Conservation (phyloP, 257 asterid species). For the Leptodermis oblonga region DNA sequence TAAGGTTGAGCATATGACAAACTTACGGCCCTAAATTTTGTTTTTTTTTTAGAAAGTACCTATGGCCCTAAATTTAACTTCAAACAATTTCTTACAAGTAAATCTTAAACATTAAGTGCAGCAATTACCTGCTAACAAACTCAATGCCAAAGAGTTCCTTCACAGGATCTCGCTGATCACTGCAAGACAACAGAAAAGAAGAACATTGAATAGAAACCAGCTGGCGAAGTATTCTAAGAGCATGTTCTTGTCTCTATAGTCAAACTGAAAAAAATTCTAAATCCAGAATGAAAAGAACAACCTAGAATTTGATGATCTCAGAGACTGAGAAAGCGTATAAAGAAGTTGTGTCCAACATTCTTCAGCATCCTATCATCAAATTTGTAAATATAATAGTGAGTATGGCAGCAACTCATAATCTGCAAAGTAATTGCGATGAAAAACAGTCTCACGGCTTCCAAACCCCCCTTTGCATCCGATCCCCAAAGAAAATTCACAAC, state of each 20-base stretch:
- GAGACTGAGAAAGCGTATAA: constrained; percentile 77
- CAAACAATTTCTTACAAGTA: not conserved
- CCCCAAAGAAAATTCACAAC: not conserved
- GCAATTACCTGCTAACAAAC: constrained; percentile 80
- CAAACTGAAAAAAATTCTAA: not conserved
- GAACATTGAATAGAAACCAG: not conserved
- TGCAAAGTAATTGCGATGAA: not conserved
- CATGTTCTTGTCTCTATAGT: not conserved
- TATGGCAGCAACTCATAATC: constrained; percentile 5
- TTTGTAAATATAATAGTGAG: constrained; percentile 10
- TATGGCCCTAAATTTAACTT: not conserved
- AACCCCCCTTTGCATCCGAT: not conserved
- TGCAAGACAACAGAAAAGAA: constrained; percentile 31
- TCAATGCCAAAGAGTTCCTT: constrained; percentile 85
- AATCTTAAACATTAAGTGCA: constrained; percentile 11
- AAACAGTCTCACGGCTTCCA: not conserved
- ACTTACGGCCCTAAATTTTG: not conserved
- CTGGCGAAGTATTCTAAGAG: not conserved
- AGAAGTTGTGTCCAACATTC: constrained; percentile 98
- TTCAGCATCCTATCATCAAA: constrained; percentile 82
- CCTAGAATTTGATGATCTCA: constrained; percentile 64
- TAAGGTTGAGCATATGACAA: not conserved
- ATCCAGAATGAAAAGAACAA: constrained; percentile 26
- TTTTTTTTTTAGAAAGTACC: too few relatives aligned
- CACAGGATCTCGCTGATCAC: constrained; percentile 67